These are phyloP conservation scores for Nemania abortiva DNA, from an alignment of 2,329 filamentous ascomycete species.

Conservation along the genomic window DNA sequence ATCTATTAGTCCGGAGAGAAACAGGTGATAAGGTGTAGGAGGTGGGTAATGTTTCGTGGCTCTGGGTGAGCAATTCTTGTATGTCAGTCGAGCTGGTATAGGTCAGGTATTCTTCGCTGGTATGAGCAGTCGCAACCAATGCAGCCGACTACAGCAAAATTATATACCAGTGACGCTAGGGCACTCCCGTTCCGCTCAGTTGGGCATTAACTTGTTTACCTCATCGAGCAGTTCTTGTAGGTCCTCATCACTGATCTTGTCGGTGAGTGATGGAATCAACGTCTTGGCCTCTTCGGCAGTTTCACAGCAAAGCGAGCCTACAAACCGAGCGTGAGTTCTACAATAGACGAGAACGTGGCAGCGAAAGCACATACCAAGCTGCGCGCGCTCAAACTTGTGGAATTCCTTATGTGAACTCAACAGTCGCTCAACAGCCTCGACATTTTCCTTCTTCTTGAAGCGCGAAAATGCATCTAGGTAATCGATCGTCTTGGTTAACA, in stretches of 20 bases:
- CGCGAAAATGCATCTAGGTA: conserved; percentile 96
- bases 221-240: conserved; percentile 90
- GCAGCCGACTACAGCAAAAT: neutral
- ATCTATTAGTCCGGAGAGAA: conserved; percentile 29
- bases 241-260: conserved; percentile 92
- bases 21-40: conserved; percentile 6
- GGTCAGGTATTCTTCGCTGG: conserved; percentile 10
- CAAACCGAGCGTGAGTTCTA: conserved; percentile 20
- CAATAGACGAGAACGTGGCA: neutral
- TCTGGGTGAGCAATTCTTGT: neutral
- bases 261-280: conserved; percentile 86
- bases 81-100: conserved; percentile 6
- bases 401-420: conserved; percentile 83
- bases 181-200: conserved; percentile 37
- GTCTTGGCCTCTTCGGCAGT: conserved; percentile 96
- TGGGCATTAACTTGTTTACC: conserved; percentile 77
- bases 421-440: conserved; percentile 92
- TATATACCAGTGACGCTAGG: neutral
- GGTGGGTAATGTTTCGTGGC: conserved; percentile 11
- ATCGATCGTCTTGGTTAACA: conserved; percentile 87
- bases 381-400: conserved; percentile 92
- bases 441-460: conserved; percentile 94
- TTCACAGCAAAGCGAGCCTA: conserved; percentile 92
- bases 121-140: conserved; percentile 5
- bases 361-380: conserved; percentile 74